Percentiles rank a stretch among this genome's conserved stretches.
These are phyloP conservation scores for Thuja plicata DNA, from an alignment of 83 land plant species.

Conservation along the genomic window DNA sequence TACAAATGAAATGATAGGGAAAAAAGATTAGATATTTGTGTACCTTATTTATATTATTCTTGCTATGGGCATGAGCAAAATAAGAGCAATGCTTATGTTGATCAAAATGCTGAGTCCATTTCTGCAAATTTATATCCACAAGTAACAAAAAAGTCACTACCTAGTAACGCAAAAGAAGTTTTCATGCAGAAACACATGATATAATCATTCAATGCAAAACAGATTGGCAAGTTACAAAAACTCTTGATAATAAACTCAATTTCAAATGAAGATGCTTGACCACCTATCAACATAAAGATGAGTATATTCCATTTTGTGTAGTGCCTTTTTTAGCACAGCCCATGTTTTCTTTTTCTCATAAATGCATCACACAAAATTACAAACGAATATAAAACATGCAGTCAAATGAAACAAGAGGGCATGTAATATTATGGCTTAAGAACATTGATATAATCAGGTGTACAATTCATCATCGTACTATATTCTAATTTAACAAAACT, in stretches of 20 bases:
- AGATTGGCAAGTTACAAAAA: not conserved
- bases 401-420: not conserved
- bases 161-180: not conserved
- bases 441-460: no score
- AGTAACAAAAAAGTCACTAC: not conserved
- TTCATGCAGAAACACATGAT: not conserved
- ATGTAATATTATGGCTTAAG: no score
- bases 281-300: not conserved
- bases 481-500: not conserved
- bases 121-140: slow-evolving; percentile 27
- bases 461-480: not conserved
- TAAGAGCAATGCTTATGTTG: slow-evolving; percentile 37
- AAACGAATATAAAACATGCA: no score
- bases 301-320: not conserved
- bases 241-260: not conserved
- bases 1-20: not conserved
- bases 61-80: slow-evolving; percentile 55
- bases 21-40: not conserved
- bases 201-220: not conserved
- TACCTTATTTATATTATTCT: slow-evolving; percentile 52
- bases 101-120: slow-evolving; percentile 58
- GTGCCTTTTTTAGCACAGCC: not conserved
- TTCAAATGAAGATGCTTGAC: not conserved
- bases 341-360: not conserved
- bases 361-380: not conserved